phyloP scores from a whole-genome alignment of 2,329 filamentous ascomycete genomes.

The Capronia epimyces region DNA sequence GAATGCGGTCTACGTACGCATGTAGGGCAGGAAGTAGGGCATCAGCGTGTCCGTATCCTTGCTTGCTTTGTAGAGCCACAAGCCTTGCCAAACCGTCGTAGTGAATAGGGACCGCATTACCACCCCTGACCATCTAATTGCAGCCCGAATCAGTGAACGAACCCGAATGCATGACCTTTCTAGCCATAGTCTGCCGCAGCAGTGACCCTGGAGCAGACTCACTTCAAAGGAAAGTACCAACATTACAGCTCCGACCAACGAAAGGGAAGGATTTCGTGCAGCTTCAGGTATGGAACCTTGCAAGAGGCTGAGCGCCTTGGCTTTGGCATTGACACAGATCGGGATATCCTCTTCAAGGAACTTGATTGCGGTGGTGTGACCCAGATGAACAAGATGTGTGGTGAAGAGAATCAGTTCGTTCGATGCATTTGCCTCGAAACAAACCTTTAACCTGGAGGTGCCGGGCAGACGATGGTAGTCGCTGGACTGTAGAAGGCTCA shows the following conservation, averaged over 20 bases:
- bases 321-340: constrained; percentile 1
- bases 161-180: not conserved
- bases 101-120: constrained; percentile 5
- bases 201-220: not conserved
- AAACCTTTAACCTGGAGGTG: constrained; percentile 1
- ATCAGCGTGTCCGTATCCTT: not conserved
- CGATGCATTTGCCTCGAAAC: not conserved
- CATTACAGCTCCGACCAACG: constrained; percentile 2
- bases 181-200: not conserved
- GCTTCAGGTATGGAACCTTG: constrained; percentile 1
- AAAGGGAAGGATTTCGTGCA: not conserved
- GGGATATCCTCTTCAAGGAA: constrained; percentile 3
- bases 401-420: constrained; percentile 12
- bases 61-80: not conserved
- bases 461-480: too few relatives aligned
- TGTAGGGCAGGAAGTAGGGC: constrained; percentile 1
- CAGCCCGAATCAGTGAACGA: not conserved
- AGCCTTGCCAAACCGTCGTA: constrained; percentile 6
- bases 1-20: not conserved
- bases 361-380: constrained; percentile 8
- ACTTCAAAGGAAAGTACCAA: constrained; percentile 11
- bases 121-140: constrained; percentile 7
- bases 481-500: not conserved
- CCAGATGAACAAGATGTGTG: constrained; percentile 1
- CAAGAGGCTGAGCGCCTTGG: constrained; percentile 4